Evolutionary conservation across 768 basidiomycete species (phyloP), one percentile per base, ranked within the genome.

Genomic region (Tricholoma matsutake): DNA sequence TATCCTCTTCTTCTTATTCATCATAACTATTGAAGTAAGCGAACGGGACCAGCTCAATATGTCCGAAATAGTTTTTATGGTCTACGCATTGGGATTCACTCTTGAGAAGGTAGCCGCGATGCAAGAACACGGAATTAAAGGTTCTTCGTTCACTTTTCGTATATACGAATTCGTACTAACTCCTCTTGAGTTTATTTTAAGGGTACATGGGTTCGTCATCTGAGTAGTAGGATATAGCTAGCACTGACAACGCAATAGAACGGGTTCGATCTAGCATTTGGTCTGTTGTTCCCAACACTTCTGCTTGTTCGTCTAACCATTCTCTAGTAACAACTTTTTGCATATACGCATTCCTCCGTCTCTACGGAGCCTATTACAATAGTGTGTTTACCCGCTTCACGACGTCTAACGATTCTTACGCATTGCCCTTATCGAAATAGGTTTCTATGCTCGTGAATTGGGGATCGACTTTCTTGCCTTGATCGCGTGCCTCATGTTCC

Each of bases 81-180:
- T 86, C 3, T 91, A 88, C 68, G 80, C 84, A 1, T 75, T 87
- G 65, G 95, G 95, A 0, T 98, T 97, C 72, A 85, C 92, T 0
- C 79, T 98, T 18, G 96, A 98, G 71, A 96, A 94, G 71, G 77
- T 96, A 8, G 96, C 96, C 20, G 89, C 94, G 3, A 94, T 96
- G 88, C 92, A 97, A 71, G 95, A 98, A 71, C 94, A 94, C 69
- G 96, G 95, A 4, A 86, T 98, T 53, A 87, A 83, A 83, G 92
- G 95, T 91, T 47, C 41, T 70, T 22, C 6, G 9, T 52, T 54
- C 18, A 22, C 16, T n/a, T 16, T 37, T 8, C 1, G 5, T 6
- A 16, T 14, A 16, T 29, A 8, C 7, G 22, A 5, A 10, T n/a
- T 11, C 43, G 20, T 35, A 14, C 14, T 35, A 32, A 64, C 69